Conservation (phyloP, 208 protist genomes). For the Zelonia costaricensis region DNA sequence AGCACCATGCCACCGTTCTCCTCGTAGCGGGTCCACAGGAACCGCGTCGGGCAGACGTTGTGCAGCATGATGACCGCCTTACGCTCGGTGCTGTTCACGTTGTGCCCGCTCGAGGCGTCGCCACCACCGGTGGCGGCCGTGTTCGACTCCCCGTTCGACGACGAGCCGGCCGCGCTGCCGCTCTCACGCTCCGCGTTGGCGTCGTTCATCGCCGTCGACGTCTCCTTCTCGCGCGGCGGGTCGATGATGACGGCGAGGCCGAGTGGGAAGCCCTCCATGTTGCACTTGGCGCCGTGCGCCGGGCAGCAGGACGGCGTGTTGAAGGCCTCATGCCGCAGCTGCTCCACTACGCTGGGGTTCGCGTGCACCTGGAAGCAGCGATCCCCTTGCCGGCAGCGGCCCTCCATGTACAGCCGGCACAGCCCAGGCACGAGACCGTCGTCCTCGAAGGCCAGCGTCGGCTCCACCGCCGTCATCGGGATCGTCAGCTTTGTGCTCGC, state of each 20-base stretch:
- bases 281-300: slow-evolving; percentile 73
- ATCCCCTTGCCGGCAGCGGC: slow-evolving; percentile 67
- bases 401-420: slow-evolving; percentile 80
- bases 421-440: slow-evolving; percentile 80
- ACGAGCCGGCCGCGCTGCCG: slow-evolving; percentile 12
- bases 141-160: slow-evolving; percentile 21
- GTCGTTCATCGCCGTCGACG: neutral
- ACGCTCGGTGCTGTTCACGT: slow-evolving; percentile 17
- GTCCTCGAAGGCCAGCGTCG: slow-evolving; percentile 73
- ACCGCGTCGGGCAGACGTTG: slow-evolving; percentile 69
- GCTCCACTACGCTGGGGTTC: slow-evolving; percentile 50
- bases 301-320: slow-evolving; percentile 74
- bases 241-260: slow-evolving; percentile 72
- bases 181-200: slow-evolving; percentile 16
- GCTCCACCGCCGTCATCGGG: slow-evolving; percentile 62
- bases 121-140: slow-evolving; percentile 1
- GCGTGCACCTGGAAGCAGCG: slow-evolving; percentile 87
- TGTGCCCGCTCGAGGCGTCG: slow-evolving; percentile 1
- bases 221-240: slow-evolving; percentile 18
- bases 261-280: slow-evolving; percentile 63
- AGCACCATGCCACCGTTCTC: slow-evolving; percentile 54
- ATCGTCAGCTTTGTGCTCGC: slow-evolving; percentile 81
- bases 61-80: slow-evolving; percentile 48
- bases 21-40: slow-evolving; percentile 65
- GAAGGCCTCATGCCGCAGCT: slow-evolving; percentile 60